Percentiles rank a stretch among this genome's conserved stretches.
phyloP scores from a whole-genome alignment of 805 yeast species.

The Candida nanaspora region DNA sequence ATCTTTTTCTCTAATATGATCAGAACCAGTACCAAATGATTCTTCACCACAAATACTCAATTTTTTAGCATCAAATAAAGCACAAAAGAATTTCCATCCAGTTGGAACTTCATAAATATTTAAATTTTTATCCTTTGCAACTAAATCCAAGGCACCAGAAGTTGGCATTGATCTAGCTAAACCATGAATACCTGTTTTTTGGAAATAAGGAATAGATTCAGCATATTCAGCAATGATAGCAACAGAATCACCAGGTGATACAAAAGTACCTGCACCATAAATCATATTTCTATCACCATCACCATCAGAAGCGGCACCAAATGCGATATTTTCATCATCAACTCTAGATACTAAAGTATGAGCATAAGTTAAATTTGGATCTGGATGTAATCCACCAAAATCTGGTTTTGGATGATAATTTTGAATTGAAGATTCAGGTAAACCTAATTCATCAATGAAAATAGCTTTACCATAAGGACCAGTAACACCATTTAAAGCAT shows the following conservation, averaged over 20 bases:
- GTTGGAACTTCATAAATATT: conserved; percentile 92
- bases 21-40: conserved; percentile 95
- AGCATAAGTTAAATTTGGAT: conserved; percentile 95
- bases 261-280: conserved; percentile 90
- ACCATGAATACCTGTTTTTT: conserved; percentile 79
- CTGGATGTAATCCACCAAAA: conserved; percentile 97
- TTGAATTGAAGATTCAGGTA: conserved; percentile 65
- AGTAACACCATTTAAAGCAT: conserved; percentile 90
- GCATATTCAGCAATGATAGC: conserved; percentile 97
- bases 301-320: conserved; percentile 99
- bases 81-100: conserved; percentile 98
- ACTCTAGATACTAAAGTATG: conserved; percentile 78
- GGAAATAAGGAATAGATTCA: conserved; percentile 82
- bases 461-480: conserved; percentile 91
- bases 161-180: conserved; percentile 98
- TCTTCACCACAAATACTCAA: conserved; percentile 97
- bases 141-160: conserved; percentile 86
- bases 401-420: conserved; percentile 77
- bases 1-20: conserved; percentile 95
- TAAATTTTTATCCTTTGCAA: conserved; percentile 71
- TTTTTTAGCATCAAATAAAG: conserved; percentile 86
- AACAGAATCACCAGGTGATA: conserved; percentile 97
- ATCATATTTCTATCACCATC: conserved; percentile 99
- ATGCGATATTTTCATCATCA: conserved; percentile 73
- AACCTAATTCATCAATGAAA: conserved; percentile 77